These are phyloP conservation scores for Fonsecaea monophora DNA, from an alignment of 2,329 filamentous ascomycete species.

Conservation along the genomic window DNA sequence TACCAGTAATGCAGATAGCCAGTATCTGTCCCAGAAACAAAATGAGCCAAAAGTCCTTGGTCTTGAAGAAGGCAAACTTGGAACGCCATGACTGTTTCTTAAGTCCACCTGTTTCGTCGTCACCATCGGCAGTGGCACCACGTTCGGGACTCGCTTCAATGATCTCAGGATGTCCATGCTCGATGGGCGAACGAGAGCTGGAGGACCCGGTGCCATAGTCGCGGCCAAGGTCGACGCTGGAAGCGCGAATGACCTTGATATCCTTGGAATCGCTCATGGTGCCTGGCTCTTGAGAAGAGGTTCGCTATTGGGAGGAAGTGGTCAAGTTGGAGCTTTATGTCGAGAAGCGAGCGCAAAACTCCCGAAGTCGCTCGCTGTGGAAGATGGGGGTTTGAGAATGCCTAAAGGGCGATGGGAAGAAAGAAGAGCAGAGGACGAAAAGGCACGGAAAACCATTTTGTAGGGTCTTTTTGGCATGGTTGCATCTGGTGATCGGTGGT, in stretches of 20 bases:
- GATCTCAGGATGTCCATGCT: slow-evolving; percentile 50
- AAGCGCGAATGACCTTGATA: slow-evolving; percentile 31
- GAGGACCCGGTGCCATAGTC: slow-evolving; percentile 29
- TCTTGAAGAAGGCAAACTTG: slow-evolving; percentile 73
- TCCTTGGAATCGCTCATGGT: slow-evolving; percentile 37
- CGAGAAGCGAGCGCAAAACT: slow-evolving; percentile 62
- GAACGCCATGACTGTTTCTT: slow-evolving; percentile 54
- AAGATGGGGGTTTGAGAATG: slow-evolving; percentile 6
- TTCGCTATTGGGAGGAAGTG: background rate
- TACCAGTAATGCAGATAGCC: slow-evolving; percentile 86
- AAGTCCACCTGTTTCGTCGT: slow-evolving; percentile 45
- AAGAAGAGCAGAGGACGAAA: slow-evolving; percentile 14
- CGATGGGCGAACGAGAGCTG: slow-evolving; percentile 23
- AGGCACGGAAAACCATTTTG: slow-evolving; percentile 9
- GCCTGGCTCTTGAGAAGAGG: slow-evolving; percentile 14
- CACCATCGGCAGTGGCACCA: slow-evolving; percentile 43
- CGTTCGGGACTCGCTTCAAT: slow-evolving; percentile 36
- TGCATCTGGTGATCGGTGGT: slow-evolving; percentile 27
- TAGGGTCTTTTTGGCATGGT: slow-evolving; percentile 18
- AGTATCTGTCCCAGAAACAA: slow-evolving; percentile 82
- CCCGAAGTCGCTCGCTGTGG: slow-evolving; percentile 61
- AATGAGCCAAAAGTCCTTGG: slow-evolving; percentile 86
- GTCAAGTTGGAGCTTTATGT: slow-evolving; percentile 55
- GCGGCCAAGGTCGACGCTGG: slow-evolving; percentile 34
- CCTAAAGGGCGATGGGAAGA: slow-evolving; percentile 20